Base-by-base conservation (phyloP, 331 rosid species). In the Acacia pycnantha region DNA sequence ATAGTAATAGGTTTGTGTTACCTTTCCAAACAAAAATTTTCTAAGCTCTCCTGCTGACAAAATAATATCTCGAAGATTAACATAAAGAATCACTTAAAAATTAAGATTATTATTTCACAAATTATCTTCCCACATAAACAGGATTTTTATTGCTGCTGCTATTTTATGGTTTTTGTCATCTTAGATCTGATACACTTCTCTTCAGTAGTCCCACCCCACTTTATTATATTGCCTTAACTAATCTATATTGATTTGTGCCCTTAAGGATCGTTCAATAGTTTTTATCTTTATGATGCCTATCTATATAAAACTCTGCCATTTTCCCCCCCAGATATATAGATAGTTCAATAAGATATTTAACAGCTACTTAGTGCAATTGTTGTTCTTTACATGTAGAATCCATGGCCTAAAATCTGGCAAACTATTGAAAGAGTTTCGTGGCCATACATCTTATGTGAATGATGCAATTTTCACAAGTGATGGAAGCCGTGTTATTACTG, bases 321-420 rank as follows among this genome's bases (percentile, higher is more conserved):
- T n/a, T 3, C 5, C 7, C 8, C 2, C 29, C 10, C 22, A 10
- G 27, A 8, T n/a, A n/a, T 56, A 56, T 59, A 24, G 16, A 54
- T 62, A 18, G 70, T 47, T 24, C 76, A 50, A 35, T 76, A 37
- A 56, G 77, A 78, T 62, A 16, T 71, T 24, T 46, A 16, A 77
- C 51, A 18, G 79, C 64, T 70, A 67, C 76, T 82, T 66, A 82
- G 11, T 82, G 54, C 68, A 54, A 73, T 80, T 12, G 24, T 61
- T 10, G 31, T 46, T 85, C 51, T 61, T 70, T 37, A 68, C 82
- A 65, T 84, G 47, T 64, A 95, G 99, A 88, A 91, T 96, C 64
- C 99, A 96, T 84, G 98, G 98, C 69, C 89, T 96, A 50, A 96
- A 96, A 86, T 96, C 99, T 64, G 99, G 99, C 80, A 96, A 92